These are phyloP conservation scores for Botrytis tulipae DNA, from an alignment of 2,329 filamentous ascomycete genomes.

Conservation along the genomic window DNA sequence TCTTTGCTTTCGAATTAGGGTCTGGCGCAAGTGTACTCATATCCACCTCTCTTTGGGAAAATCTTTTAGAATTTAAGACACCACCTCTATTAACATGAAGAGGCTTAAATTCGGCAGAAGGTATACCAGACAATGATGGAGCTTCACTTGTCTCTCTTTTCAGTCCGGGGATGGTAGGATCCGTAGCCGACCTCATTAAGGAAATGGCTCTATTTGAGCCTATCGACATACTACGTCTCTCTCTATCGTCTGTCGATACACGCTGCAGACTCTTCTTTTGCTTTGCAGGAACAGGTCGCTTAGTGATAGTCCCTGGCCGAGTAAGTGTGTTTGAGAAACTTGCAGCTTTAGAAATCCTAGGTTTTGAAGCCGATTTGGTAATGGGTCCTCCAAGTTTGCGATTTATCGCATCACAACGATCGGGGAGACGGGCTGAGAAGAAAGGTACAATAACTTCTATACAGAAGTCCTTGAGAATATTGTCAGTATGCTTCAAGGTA, in stretches of 20 bases:
- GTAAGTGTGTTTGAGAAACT: slow-evolving; percentile 44
- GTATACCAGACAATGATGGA: slow-evolving; percentile 49
- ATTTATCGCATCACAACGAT: slow-evolving; percentile 67
- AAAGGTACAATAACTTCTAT: slow-evolving; percentile 79
- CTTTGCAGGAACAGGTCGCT: slow-evolving; percentile 46
- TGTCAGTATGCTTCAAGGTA: slow-evolving; percentile 40
- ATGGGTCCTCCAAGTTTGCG: slow-evolving; percentile 73
- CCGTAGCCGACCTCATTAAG: slow-evolving; percentile 67
- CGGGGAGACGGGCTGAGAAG: slow-evolving; percentile 73
- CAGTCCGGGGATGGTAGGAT: slow-evolving; percentile 56
- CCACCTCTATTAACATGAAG: slow-evolving; percentile 41
- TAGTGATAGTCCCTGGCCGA: slow-evolving; percentile 53
- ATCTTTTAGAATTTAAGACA: slow-evolving; percentile 44
- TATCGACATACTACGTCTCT: slow-evolving; percentile 52
- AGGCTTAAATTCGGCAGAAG: slow-evolving; percentile 43
- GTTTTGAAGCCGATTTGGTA: slow-evolving; percentile 55
- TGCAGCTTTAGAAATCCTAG: slow-evolving; percentile 47
- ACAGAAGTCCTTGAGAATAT: slow-evolving; percentile 73
- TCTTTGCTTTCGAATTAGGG: slow-evolving; percentile 58
- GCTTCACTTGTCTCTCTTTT: slow-evolving; percentile 69
- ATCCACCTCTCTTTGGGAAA: slow-evolving; percentile 53
- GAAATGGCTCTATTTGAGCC: slow-evolving; percentile 59
- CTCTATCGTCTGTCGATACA: slow-evolving; percentile 59
- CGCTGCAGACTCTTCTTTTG: slow-evolving; percentile 56
- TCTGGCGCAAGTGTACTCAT: slow-evolving; percentile 51